phyloP scores from a whole-genome alignment of 1,284 basidiomycete species.

The Mycosarcoma mackinlayi region DNA sequence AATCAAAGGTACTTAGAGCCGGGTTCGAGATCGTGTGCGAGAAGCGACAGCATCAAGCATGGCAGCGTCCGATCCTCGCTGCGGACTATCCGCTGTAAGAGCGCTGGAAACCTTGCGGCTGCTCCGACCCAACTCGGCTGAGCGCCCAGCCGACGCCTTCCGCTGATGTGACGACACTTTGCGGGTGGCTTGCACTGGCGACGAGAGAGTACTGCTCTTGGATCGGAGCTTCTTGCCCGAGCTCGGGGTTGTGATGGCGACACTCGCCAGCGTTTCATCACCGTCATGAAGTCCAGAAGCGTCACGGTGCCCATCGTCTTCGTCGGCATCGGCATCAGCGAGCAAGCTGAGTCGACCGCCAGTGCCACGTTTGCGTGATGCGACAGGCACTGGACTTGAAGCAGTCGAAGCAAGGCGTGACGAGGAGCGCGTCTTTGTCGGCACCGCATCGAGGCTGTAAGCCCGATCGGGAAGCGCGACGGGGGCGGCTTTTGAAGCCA shows the following conservation, averaged over 20 bases:
- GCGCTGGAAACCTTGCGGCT: slow-evolving; percentile 26
- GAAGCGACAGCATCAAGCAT: slow-evolving; percentile 27
- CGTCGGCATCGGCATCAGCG: slow-evolving; percentile 27
- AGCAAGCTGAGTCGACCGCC: slow-evolving; percentile 45
- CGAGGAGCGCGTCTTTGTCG: slow-evolving; percentile 23
- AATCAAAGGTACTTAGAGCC: too few species aligned
- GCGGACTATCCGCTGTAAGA: not conserved
- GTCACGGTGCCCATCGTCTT: slow-evolving; percentile 18
- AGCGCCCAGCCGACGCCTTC: slow-evolving; percentile 15
- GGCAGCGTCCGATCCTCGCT: slow-evolving; percentile 6
- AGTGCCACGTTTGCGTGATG: slow-evolving; percentile 37
- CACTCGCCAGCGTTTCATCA: slow-evolving; percentile 8
- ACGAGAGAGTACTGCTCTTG: not conserved
- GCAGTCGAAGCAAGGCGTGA: slow-evolving; percentile 17
- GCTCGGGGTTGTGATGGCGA: not conserved
- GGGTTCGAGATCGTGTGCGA: slow-evolving; percentile 37
- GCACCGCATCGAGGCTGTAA: slow-evolving; percentile 25
- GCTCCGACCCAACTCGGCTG: slow-evolving; percentile 4
- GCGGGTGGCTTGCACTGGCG: not conserved
- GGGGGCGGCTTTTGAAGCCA: slow-evolving; percentile 29
- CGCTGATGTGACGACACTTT: slow-evolving; percentile 30
- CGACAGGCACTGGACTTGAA: slow-evolving; percentile 4
- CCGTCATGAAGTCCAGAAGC: slow-evolving; percentile 3
- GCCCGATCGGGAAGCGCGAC: slow-evolving; percentile 30
- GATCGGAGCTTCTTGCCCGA: slow-evolving; percentile 28